Conservation (phyloP, 1,139 yeast species). For the Zygosaccharomyces sapae region DNA sequence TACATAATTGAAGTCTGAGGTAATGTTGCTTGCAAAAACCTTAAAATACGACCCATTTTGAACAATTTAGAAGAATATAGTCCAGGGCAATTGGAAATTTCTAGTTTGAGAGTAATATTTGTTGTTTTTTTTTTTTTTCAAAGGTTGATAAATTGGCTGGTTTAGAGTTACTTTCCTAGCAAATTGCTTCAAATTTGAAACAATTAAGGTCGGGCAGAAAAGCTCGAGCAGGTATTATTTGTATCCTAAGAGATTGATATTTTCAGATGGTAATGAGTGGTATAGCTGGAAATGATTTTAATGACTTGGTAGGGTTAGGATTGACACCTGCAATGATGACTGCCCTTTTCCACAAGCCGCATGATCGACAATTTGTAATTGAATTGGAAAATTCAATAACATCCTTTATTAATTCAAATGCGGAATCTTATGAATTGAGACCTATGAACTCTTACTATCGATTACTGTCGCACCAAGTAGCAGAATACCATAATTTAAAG, state of each 20-base stretch:
- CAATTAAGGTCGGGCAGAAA: neutral
- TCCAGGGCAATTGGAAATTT: no score
- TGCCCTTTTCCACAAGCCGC: constrained; percentile 45
- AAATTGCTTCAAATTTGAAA: neutral
- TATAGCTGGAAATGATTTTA: neutral
- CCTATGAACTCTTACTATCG: constrained; percentile 65
- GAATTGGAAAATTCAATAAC: constrained; percentile 49
- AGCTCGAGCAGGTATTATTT: neutral
- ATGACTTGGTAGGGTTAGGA: constrained; percentile 15
- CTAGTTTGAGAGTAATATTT: no score
- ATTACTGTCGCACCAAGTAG: constrained; percentile 61
- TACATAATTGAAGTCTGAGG: no score
- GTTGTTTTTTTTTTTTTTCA: no score
- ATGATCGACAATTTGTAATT: constrained; percentile 50
- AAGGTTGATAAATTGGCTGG: neutral
- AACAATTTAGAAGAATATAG: no score
- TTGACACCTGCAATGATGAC: constrained; percentile 35
- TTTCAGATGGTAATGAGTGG: neutral
- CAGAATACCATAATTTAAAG: constrained; percentile 61
- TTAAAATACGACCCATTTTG: neutral
- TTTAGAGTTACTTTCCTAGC: neutral
- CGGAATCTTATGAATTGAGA: constrained; percentile 44
- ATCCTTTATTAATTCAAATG: constrained; percentile 35
- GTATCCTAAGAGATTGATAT: neutral
- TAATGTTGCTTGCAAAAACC: neutral